Conservation (phyloP, 345 rosid genomes). For the Eutrema heterophyllum region DNA sequence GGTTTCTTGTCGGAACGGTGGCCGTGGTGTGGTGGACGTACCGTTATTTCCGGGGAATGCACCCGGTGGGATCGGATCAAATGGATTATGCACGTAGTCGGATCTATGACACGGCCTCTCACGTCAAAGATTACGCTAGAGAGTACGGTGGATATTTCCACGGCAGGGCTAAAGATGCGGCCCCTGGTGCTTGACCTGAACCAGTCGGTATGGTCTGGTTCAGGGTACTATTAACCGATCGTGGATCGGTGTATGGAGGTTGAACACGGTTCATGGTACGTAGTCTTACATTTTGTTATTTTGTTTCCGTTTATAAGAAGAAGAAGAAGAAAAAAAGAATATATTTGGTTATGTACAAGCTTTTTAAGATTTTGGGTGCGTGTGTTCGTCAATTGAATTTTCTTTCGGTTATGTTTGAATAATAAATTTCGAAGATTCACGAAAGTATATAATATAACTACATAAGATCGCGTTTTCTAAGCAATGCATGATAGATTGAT, state of each 20-base stretch:
- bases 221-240: neutral
- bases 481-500: neutral
- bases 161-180: conserved; percentile 85
- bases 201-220: neutral
- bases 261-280: conserved; percentile 1
- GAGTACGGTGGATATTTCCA: conserved; percentile 89
- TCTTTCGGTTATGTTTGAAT: neutral
- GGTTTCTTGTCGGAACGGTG: conserved; percentile 41
- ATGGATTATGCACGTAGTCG: conserved; percentile 68
- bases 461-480: neutral
- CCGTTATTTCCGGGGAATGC: conserved; percentile 59
- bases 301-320: conserved; percentile 5
- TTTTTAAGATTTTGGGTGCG: neutral
- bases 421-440: neutral
- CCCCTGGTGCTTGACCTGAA: conserved; percentile 76
- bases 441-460: neutral
- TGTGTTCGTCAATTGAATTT: neutral
- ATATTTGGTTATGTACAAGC: neutral
- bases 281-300: neutral
- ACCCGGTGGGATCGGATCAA: conserved; percentile 69
- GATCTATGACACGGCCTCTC: conserved; percentile 79
- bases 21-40: conserved; percentile 59
- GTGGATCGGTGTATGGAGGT: neutral
- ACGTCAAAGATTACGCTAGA: conserved; percentile 79
- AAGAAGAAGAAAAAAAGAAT: neutral